These are phyloP conservation scores for Arthrobotrys iridis DNA, from an alignment of 2,329 filamentous ascomycete genomes.

Conservation along the genomic window DNA sequence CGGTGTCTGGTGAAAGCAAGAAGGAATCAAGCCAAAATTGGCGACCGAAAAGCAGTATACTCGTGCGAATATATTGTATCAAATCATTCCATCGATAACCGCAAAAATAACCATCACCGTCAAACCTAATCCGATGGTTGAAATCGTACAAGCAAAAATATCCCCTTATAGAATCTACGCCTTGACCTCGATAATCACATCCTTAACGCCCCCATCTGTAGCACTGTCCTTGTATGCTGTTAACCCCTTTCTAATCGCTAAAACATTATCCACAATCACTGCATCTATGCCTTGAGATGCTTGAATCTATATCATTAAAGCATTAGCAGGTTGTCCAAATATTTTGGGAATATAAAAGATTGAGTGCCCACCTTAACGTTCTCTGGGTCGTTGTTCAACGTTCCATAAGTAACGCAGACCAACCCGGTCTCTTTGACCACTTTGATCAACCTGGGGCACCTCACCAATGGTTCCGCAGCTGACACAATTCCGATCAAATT, in stretches of 20 bases:
- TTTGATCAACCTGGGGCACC: conserved; percentile 82
- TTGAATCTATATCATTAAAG: conserved; percentile 72
- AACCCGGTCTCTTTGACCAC: conserved; percentile 92
- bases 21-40: not conserved
- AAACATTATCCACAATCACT: conserved; percentile 94
- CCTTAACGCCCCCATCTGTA: conserved; percentile 45
- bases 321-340: conserved; percentile 5
- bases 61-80: not conserved
- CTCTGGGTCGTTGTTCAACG: conserved; percentile 83
- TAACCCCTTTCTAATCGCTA: conserved; percentile 90
- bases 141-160: conserved; percentile 4
- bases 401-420: conserved; percentile 95
- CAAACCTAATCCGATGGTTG: not conserved
- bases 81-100: not conserved
- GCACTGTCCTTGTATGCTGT: conserved; percentile 63
- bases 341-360: conserved; percentile 17
- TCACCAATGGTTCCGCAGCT: conserved; percentile 85
- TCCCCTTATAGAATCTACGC: conserved; percentile 24
- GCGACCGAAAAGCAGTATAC: not conserved
- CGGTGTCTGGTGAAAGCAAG: not conserved
- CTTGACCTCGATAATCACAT: conserved; percentile 43
- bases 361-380: conserved; percentile 78
- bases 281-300: conserved; percentile 96
- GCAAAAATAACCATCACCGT: not conserved
- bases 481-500: conserved; percentile 91